Base-by-base conservation (phyloP, 2,329 filamentous ascomycete species). In the Phialocephala sp. region DNA sequence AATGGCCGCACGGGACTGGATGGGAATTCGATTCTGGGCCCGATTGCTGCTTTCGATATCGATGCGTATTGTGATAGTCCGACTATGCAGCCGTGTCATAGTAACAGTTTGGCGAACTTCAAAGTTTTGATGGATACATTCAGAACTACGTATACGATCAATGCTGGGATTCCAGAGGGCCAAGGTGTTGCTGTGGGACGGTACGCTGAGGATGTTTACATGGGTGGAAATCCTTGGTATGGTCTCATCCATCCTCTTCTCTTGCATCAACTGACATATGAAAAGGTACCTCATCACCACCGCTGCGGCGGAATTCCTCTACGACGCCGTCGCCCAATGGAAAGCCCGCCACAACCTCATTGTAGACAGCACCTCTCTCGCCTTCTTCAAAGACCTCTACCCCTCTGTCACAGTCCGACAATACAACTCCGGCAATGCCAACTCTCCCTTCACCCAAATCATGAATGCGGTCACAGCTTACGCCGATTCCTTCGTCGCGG, bases 251-350 rank as follows among this genome's bases (percentile, higher is more conserved):
- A 45, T 52, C 12, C 20, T 24, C 50, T 52, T 62, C 18, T 32
- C 22, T 47, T 14, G 18, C 36, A 20, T 60, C 59, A 39, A 62
- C 58, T 58, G 43, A 52, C 14, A 27, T 8, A 35, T 41, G 39
- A 50, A 8, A 8, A 73, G 72, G 72, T 91, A 92, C 71, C 83
- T 94, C 9, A 85, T 85, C 72, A 94, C 90, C 0, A 83, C 92
- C 32, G 91, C 89, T 0, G 91, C 91, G 0, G 92, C 91, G 2
- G 92, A 95, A 77, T 89, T 92, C 74, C 84, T 95, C 8, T 94
- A 93, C 76, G 89, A 91, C 71, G 89, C 91, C 0, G 75, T 93
- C 1, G 88, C 89, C 65, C 88, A 91, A 68, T 94, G 90, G 90
- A 82, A 88, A 71, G 78, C 81, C 32, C 77, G 82, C 15, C 87